Evolutionary conservation across 345 rosid species (phyloP).

Genomic region (Microcos paniculata): DNA sequence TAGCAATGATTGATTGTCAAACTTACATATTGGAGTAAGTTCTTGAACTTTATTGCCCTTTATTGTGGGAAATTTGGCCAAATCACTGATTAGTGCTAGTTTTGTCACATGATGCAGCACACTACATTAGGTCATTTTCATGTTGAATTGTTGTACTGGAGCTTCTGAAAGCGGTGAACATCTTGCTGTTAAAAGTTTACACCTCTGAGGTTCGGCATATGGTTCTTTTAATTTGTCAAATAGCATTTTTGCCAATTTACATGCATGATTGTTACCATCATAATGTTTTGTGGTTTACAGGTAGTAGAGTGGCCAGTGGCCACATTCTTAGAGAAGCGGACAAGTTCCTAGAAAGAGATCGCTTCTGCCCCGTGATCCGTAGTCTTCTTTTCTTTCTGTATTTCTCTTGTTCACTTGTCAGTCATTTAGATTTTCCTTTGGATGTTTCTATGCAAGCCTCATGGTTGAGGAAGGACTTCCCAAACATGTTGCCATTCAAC

Average conservation of each 20-base stretch:
- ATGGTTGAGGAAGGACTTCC: neutral
- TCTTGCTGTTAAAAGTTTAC: neutral
- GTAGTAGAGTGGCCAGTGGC: neutral
- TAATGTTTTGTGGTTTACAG: neutral
- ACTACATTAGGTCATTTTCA: neutral
- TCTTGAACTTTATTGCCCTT: neutral
- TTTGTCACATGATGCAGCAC: neutral
- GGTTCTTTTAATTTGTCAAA: neutral
- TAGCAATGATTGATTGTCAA: conserved; percentile 7
- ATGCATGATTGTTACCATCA: neutral
- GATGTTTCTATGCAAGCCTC: conserved; percentile 10
- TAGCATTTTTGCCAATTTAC: neutral
- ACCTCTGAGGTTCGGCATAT: conserved; percentile 1
- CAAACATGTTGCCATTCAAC: neutral
- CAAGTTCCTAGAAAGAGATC: neutral
- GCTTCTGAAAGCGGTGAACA: neutral
- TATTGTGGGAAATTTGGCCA: neutral
- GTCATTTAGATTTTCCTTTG: neutral
- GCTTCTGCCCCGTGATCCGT: neutral
- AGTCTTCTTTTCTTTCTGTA: neutral
- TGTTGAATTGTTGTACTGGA: neutral
- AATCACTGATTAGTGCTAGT: neutral
- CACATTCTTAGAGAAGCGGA: neutral
- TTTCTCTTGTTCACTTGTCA: neutral
- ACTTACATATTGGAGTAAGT: conserved; percentile 15